A percentile compares a stretch with the other conserved stretches of the same genome.
Evolutionary conservation across 148 eudicot species (phyloP).

Genomic region (Pouteria glomerata): DNA sequence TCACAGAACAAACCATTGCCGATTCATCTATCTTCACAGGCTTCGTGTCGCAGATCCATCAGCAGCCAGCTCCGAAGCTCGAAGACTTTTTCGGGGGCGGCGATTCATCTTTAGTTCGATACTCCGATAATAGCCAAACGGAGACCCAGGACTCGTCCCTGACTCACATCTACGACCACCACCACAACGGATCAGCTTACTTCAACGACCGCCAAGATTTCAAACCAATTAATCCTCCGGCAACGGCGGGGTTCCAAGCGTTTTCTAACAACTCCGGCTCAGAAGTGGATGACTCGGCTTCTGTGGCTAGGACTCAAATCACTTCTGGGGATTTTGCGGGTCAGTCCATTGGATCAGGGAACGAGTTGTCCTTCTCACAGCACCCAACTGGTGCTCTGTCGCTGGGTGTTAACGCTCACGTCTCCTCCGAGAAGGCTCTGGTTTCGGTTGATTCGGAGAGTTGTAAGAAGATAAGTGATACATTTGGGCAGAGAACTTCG

Average conservation of each 20-base stretch:
- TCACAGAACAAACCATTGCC: conserved; percentile 14
- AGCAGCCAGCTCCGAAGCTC: conserved; percentile 50
- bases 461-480: conserved; percentile 66
- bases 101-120: conserved; percentile 33
- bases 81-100: conserved; percentile 90
- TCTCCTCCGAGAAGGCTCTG: conserved; percentile 30
- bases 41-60: conserved; percentile 17
- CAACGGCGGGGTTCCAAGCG: conserved; percentile 35
- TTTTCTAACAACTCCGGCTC: conserved; percentile 81
- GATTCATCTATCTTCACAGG: conserved; percentile 20
- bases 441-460: conserved; percentile 39
- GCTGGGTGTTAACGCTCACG: conserved; percentile 35
- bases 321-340: conserved; percentile 28
- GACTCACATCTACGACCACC: conserved; percentile 81
- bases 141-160: conserved; percentile 76
- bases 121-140: conserved; percentile 35
- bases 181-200: conserved; percentile 27
- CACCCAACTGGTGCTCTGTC: conserved; percentile 36
- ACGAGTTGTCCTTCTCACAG: conserved; percentile 31
- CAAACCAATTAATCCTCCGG: conserved; percentile 20
- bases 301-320: conserved; percentile 21
- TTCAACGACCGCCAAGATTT: conserved; percentile 40
- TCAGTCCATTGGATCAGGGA: conserved; percentile 40
- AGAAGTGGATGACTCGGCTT: conserved; percentile 72
- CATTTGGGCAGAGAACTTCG: conserved; percentile 93